Conservation (phyloP, 2,329 filamentous ascomycete species). For the Gaeumannomyces sp. region DNA sequence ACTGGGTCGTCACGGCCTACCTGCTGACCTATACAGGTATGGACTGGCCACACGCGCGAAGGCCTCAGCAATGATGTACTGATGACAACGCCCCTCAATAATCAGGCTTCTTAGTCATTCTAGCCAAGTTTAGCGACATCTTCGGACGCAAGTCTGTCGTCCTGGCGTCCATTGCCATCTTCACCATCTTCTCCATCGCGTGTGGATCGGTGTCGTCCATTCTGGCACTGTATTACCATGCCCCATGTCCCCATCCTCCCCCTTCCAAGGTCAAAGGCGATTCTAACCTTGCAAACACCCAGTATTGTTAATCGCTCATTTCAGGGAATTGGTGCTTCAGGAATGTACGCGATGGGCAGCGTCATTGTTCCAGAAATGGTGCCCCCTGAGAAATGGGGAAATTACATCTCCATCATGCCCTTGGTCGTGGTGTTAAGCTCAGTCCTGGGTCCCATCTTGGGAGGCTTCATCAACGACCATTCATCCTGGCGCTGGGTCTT, state of each 20-base stretch:
- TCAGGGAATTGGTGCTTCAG: conserved; percentile 41
- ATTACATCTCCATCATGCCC: conserved; percentile 28
- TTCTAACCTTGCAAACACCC: not conserved
- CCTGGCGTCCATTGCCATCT: conserved; percentile 26
- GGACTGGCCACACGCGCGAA: not conserved
- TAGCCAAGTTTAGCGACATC: conserved; percentile 38
- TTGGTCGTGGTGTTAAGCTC: conserved; percentile 34
- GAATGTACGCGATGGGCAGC: conserved; percentile 37
- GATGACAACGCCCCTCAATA: not conserved
- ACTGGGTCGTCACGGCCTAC: conserved; percentile 43
- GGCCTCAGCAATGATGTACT: too few species aligned
- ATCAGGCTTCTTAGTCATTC: conserved; percentile 33
- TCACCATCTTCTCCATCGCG: conserved; percentile 32
- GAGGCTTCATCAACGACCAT: conserved; percentile 34
- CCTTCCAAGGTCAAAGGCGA: not conserved
- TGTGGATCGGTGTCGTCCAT: conserved; percentile 28
- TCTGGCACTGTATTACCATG: conserved; percentile 18
- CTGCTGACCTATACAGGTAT: conserved; percentile 41
- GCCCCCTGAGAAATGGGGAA: conserved; percentile 26
- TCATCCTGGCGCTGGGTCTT: conserved; percentile 42
- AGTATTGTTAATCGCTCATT: conserved; percentile 31
- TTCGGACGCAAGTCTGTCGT: conserved; percentile 30
- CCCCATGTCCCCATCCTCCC: not conserved
- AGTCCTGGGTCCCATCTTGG: conserved; percentile 36
- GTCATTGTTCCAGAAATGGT: conserved; percentile 30